Evolutionary conservation across 768 basidiomycete genomes (phyloP).

Genomic region (Lepiota brunneoincarnata): DNA sequence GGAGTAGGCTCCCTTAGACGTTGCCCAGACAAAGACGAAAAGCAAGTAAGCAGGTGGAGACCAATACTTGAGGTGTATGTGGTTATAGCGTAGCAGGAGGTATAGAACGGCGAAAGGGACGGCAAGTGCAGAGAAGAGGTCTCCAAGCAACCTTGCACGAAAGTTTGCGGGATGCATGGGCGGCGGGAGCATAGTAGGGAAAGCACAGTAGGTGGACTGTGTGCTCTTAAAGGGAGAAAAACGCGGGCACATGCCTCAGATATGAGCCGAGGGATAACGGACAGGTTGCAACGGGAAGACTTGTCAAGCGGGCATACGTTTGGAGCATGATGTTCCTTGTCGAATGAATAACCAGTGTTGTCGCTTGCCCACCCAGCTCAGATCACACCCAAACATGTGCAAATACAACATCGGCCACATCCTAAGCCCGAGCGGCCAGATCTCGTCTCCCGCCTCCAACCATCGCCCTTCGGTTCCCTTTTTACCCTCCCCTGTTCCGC

Average conservation of each 20-base stretch:
- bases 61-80: slow-evolving; percentile 31
- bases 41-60: slow-evolving; percentile 34
- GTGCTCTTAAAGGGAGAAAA: not conserved
- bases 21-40: slow-evolving; percentile 41
- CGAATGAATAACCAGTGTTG: slow-evolving; percentile 2
- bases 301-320: slow-evolving; percentile 9
- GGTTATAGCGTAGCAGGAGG: slow-evolving; percentile 24
- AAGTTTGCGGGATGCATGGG: slow-evolving; percentile 13
- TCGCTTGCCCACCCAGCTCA: not conserved
- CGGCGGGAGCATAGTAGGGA: too few relatives aligned
- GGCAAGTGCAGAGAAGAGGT: slow-evolving; percentile 11
- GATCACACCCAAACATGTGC: not conserved
- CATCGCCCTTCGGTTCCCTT: slow-evolving; percentile 2
- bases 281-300: slow-evolving; percentile 7
- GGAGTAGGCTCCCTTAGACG: slow-evolving; percentile 30
- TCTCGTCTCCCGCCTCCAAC: not conserved
- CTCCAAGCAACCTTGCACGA: slow-evolving; percentile 12
- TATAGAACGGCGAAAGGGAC: slow-evolving; percentile 9
- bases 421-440: not conserved
- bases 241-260: not conserved
- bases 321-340: slow-evolving; percentile 11
- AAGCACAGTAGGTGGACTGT: too few relatives aligned
- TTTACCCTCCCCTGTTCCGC: not conserved
- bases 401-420: not conserved
- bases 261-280: slow-evolving; percentile 3